Evolutionary conservation across 345 rosid genomes (phyloP).

Genomic region (Trapa incisa): DNA sequence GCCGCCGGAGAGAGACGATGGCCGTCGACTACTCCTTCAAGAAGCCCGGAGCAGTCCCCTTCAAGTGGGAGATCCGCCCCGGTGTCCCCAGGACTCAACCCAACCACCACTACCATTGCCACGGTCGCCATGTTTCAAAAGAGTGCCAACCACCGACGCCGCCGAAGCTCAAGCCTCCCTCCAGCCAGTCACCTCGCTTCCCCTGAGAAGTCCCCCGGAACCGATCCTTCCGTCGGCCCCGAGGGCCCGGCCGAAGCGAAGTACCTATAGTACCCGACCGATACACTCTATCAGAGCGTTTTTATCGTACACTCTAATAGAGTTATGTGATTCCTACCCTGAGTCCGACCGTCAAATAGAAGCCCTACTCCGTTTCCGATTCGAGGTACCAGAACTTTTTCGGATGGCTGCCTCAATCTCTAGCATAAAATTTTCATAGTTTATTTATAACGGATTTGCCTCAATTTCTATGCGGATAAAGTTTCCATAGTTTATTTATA

Average conservation of each 20-base stretch:
- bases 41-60: conserved; percentile 69
- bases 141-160: conserved; percentile 2
- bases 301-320: too few relatives aligned
- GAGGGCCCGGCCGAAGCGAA: conserved; percentile 41
- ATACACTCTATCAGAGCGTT: too few relatives aligned
- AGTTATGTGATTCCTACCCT: too few relatives aligned
- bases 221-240: conserved; percentile 54
- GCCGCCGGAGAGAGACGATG: conserved; percentile 15
- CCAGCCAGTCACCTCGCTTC: conserved; percentile 15
- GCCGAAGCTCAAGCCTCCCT: conserved; percentile 49
- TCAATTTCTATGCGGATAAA: too few relatives aligned
- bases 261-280: background rate
- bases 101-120: conserved; percentile 11
- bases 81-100: conserved; percentile 56
- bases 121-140: conserved; percentile 6
- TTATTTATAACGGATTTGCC: too few relatives aligned
- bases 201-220: conserved; percentile 27
- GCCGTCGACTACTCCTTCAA: conserved; percentile 55
- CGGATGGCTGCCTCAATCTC: too few relatives aligned
- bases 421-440: too few relatives aligned
- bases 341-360: too few relatives aligned
- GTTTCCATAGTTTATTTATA: too few relatives aligned
- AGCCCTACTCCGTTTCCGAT: too few relatives aligned
- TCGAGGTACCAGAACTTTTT: too few relatives aligned
- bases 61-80: conserved; percentile 97